Evolutionary conservation across 306 rosid species (phyloP).

Genomic region (Citrullus colocynthis): DNA sequence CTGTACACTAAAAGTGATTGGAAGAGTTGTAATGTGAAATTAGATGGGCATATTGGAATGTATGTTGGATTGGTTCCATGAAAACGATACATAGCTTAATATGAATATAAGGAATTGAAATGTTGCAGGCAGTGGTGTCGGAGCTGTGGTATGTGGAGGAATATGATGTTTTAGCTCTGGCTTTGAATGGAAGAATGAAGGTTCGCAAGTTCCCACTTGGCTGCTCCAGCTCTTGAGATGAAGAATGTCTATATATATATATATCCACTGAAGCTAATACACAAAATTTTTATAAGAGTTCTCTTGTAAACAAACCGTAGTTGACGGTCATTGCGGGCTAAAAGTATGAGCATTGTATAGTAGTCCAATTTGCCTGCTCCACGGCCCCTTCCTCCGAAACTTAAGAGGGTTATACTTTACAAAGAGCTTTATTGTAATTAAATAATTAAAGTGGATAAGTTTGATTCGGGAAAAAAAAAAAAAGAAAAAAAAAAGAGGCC

Average conservation of each 20-base stretch:
- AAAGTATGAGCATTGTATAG: background rate
- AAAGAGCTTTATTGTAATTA: background rate
- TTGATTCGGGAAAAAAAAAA: no score
- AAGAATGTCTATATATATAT: background rate
- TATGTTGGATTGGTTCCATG: background rate
- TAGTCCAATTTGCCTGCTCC: background rate
- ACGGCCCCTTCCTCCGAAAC: background rate
- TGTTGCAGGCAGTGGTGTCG: conserved; percentile 53
- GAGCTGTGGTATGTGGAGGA: conserved; percentile 99
- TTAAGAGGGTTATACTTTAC: background rate
- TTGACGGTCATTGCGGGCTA: background rate
- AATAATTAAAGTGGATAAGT: background rate
- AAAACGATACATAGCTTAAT: background rate
- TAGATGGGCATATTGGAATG: background rate
- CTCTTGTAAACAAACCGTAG: background rate
- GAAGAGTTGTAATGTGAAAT: background rate
- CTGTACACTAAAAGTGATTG: no score
- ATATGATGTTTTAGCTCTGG: conserved; percentile 82
- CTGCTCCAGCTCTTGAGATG: conserved; percentile 21
- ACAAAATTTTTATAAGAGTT: background rate
- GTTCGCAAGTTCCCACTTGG: conserved; percentile 54
- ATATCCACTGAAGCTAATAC: background rate
- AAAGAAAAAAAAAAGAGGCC: no score
- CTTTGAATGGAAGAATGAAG: conserved; percentile 79
- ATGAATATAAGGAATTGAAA: background rate